Base-by-base conservation (phyloP, 176 grass and related monocot genomes). In the Oryza meyeriana region DNA sequence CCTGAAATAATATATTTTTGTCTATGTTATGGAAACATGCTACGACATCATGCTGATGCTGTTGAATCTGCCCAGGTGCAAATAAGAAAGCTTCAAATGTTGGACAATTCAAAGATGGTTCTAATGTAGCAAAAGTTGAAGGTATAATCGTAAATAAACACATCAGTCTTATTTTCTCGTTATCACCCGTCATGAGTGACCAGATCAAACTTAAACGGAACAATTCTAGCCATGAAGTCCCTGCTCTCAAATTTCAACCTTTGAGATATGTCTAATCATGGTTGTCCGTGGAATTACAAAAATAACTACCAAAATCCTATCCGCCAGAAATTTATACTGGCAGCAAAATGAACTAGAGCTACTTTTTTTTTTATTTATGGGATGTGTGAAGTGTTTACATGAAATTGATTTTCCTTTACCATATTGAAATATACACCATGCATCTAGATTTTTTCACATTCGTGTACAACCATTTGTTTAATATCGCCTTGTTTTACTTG, bases 61-160 rank as follows among this genome's bases (percentile, higher is more conserved):
- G n/a, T 63, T 81, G 63, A 61, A 85, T 66, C 68, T 71, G n/a
- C 86, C 18, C 83, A 99, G 93, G 88, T 87, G 96, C 91, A 65
- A 93, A 93, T 76, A 95, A 93, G 66, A 99, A 93, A 81, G 88
- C 90, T 85, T 93, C 93, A 74, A 95, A 79, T 63, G 72, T 47
- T 42, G 93, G 72, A 6, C 93, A 93, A 25, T 77, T 84, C 32
- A 99, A 95, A 88, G 96, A 93, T 72, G 66, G 76, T 27, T 70
- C 84, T 90, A 90, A 91, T 85, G 44, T 86, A 66, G 74, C 89
- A 34, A 95, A 93, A 88, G 64, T 72, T 24, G 93, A 98, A 99
- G 96, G 91, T 97, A 85, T 34, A 30, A 31, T 67, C 13, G 33
- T 86, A 48, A 34, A 73, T 24, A 1, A 77, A 61, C 48, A 39